phyloP scores from a whole-genome alignment of 2,329 filamentous ascomycete genomes.

The Monilinia aucupariae region DNA sequence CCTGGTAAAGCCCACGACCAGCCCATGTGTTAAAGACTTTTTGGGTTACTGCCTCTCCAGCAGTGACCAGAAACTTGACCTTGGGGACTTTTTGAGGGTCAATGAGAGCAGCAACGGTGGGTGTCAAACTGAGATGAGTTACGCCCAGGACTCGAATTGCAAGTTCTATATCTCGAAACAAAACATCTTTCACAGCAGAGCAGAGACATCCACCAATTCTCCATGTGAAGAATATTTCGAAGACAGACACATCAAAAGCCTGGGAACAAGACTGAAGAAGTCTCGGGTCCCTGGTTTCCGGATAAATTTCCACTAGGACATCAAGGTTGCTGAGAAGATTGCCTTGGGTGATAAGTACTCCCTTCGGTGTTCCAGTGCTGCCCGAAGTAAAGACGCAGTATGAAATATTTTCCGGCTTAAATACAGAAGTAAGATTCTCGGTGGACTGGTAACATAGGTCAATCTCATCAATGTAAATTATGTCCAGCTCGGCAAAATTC shows the following conservation, averaged over 20 bases:
- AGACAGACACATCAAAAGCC: conserved; percentile 82
- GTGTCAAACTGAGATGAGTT: conserved; percentile 80
- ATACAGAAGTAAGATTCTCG: conserved; percentile 22
- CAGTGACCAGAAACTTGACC: conserved; percentile 72
- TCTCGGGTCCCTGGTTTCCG: conserved; percentile 43
- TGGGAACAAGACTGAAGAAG: conserved; percentile 79
- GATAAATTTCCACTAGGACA: conserved; percentile 61
- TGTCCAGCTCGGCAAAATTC: conserved; percentile 20
- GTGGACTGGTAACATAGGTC: conserved; percentile 23
- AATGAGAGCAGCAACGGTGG: conserved; percentile 75
- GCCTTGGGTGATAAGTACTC: conserved; percentile 68
- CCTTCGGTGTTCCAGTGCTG: conserved; percentile 72
- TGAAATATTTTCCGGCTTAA: conserved; percentile 42
- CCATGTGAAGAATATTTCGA: conserved; percentile 87
- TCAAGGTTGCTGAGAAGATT: conserved; percentile 75
- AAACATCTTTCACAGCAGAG: conserved; percentile 64
- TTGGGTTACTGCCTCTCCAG: conserved; percentile 73
- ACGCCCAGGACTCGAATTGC: conserved; percentile 58
- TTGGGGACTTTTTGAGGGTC: conserved; percentile 60
- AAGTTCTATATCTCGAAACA: conserved; percentile 67
- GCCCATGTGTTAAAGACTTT: conserved; percentile 67
- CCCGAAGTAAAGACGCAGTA: conserved; percentile 83
- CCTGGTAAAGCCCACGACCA: conserved; percentile 64
- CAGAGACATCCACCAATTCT: conserved; percentile 72
- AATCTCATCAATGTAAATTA: conserved; percentile 33